A percentile compares a stretch with the other conserved stretches of the same genome.
phyloP scores from a whole-genome alignment of 805 yeast genomes.

The Suhomyces vadensis region DNA sequence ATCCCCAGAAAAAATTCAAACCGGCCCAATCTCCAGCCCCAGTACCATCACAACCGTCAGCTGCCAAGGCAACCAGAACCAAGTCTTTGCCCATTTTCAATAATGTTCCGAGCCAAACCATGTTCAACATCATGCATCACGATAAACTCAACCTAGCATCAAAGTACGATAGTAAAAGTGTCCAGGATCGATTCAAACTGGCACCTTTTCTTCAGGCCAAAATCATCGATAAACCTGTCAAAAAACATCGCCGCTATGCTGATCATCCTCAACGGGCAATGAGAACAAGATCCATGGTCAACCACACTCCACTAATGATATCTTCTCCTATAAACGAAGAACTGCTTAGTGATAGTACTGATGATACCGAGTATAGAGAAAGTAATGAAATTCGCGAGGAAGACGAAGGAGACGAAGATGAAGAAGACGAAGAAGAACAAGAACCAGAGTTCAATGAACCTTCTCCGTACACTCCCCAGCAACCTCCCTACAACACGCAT shows the following conservation, averaged over 20 bases:
- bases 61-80: constrained; percentile 43
- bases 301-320: constrained; percentile 30
- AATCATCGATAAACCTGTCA: constrained; percentile 40
- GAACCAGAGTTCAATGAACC: constrained; percentile 25
- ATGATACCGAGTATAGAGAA: constrained; percentile 40
- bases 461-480: constrained; percentile 45
- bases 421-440: constrained; percentile 22
- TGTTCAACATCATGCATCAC: constrained; percentile 42
- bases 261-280: constrained; percentile 37
- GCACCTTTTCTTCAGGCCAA: constrained; percentile 45
- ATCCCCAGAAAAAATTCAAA: constrained; percentile 14
- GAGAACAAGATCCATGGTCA: constrained; percentile 45
- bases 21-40: constrained; percentile 5
- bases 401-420: constrained; percentile 19
- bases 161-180: constrained; percentile 40
- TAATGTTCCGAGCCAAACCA: constrained; percentile 40
- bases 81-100: constrained; percentile 44
- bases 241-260: constrained; percentile 21
- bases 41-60: constrained; percentile 5
- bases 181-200: constrained; percentile 47
- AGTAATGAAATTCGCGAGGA: constrained; percentile 23
- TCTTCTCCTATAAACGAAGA: constrained; percentile 48
- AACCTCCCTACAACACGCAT: constrained; percentile 35
- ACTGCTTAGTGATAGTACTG: constrained; percentile 33
- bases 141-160: constrained; percentile 41